Percentiles rank a stretch among this genome's conserved stretches.
These are phyloP conservation scores for Gastrodia elata DNA, from an alignment of 106 monocot genomes.

Conservation along the genomic window DNA sequence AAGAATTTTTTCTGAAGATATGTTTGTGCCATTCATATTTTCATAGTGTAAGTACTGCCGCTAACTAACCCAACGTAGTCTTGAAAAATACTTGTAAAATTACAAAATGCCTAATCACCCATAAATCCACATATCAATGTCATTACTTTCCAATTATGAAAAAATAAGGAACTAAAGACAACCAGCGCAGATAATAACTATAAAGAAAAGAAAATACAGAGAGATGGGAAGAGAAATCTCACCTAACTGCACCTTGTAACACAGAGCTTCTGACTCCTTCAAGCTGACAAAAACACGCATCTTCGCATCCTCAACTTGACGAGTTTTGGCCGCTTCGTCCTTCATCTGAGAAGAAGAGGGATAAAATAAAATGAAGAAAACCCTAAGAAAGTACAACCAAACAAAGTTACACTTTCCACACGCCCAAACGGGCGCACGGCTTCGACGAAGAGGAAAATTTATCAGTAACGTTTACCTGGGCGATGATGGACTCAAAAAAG, in stretches of 20 bases:
- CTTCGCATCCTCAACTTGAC: slow-evolving; percentile 21
- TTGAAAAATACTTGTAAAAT: not conserved
- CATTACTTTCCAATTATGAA: not conserved
- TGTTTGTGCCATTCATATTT: not conserved
- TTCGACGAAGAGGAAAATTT: slow-evolving; percentile 9
- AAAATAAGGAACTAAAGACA: not conserved
- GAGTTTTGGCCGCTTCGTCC: slow-evolving; percentile 21
- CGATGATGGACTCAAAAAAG: slow-evolving; percentile 33
- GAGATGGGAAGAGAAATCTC: not conserved
- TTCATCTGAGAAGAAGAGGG: slow-evolving; percentile 19
- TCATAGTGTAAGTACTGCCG: not conserved
- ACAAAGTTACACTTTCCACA: not conserved
- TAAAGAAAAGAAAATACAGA: not conserved
- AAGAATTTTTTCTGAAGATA: not conserved
- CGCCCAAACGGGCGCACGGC: not conserved
- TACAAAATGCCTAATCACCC: not conserved
- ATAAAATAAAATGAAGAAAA: not conserved
- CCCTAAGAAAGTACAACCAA: not conserved
- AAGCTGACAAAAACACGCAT: slow-evolving; percentile 25
- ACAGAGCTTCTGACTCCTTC: slow-evolving; percentile 29
- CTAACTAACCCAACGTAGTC: not conserved
- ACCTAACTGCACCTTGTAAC: slow-evolving; percentile 53
- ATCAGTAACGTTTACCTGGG: slow-evolving; percentile 17
- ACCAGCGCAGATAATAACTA: not conserved
- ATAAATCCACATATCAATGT: not conserved